A percentile compares a stretch with the other conserved stretches of the same genome.
These are phyloP conservation scores for Angomonas desouzai DNA, from an alignment of 208 protist genomes.

Conservation along the genomic window DNA sequence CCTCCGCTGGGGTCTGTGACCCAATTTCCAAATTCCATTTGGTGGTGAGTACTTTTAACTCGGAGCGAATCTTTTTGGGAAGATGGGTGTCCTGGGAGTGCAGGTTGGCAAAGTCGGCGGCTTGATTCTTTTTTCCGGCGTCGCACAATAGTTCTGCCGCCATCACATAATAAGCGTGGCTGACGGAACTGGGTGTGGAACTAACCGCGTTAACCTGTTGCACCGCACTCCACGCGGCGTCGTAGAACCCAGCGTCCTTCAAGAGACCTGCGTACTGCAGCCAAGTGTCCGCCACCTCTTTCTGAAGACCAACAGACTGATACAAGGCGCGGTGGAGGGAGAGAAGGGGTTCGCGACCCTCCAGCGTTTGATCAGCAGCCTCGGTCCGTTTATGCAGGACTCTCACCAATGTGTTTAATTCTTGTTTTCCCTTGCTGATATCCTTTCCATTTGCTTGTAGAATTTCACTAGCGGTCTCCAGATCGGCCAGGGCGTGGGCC, in stretches of 20 bases:
- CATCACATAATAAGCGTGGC: slow-evolving; percentile 58
- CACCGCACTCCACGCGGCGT: slow-evolving; percentile 70
- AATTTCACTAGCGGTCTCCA: slow-evolving; percentile 56
- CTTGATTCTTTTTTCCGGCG: slow-evolving; percentile 65
- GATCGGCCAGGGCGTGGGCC: slow-evolving; percentile 76
- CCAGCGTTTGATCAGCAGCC: slow-evolving; percentile 56
- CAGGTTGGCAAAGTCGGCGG: slow-evolving; percentile 74
- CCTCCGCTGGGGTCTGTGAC: slow-evolving; percentile 67
- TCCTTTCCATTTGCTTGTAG: slow-evolving; percentile 12
- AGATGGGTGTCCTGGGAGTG: slow-evolving; percentile 27
- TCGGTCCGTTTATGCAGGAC: slow-evolving; percentile 31
- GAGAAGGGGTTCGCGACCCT: slow-evolving; percentile 75
- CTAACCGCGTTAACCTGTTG: slow-evolving; percentile 30
- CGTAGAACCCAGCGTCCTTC: slow-evolving; percentile 63
- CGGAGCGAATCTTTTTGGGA: slow-evolving; percentile 32
- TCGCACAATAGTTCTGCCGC: slow-evolving; percentile 86
- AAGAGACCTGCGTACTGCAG: slow-evolving; percentile 79
- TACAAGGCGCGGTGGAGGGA: slow-evolving; percentile 80
- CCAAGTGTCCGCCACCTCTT: slow-evolving; percentile 72
- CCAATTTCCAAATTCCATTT: slow-evolving; percentile 76
- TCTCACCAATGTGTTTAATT: slow-evolving; percentile 16
- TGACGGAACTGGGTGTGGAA: neutral
- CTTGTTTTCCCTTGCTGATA: too few species aligned
- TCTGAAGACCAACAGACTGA: slow-evolving; percentile 40
- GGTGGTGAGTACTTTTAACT: slow-evolving; percentile 70